phyloP scores from a whole-genome alignment of 2,329 filamentous ascomycete species.

The Aspergillus sp. region DNA sequence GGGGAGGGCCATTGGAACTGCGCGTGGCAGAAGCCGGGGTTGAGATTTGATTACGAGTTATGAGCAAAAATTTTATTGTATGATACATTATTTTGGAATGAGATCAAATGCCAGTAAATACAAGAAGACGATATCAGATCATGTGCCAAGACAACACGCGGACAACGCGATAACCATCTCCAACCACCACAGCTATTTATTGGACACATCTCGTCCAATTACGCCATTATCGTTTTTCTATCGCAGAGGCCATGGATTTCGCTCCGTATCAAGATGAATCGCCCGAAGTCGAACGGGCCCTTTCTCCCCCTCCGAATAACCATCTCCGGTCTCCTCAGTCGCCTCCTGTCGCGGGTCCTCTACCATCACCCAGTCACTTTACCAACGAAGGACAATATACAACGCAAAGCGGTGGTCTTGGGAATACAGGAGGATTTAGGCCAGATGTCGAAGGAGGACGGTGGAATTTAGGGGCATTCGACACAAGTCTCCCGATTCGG shows the following conservation, averaged over 20 bases:
- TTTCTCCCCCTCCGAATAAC: slow-evolving; percentile 60
- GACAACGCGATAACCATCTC: slow-evolving; percentile 2
- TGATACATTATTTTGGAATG: slow-evolving; percentile 12
- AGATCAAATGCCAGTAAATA: slow-evolving; percentile 13
- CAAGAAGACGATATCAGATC: slow-evolving; percentile 4
- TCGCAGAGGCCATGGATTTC: slow-evolving; percentile 65
- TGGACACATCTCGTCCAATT: not conserved
- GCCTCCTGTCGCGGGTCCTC: slow-evolving; percentile 39
- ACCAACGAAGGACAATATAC: slow-evolving; percentile 20
- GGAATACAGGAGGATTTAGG: slow-evolving; percentile 32
- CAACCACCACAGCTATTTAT: slow-evolving; percentile 2
- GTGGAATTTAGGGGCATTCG: slow-evolving; percentile 69
- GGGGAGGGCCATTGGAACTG: slow-evolving; percentile 29
- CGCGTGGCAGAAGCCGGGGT: slow-evolving; percentile 28
- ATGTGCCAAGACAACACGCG: slow-evolving; percentile 16
- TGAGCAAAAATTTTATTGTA: slow-evolving; percentile 9
- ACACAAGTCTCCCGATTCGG: slow-evolving; percentile 79
- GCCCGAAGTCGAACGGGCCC: slow-evolving; percentile 73
- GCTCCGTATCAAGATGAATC: slow-evolving; percentile 92
- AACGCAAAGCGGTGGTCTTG: slow-evolving; percentile 24
- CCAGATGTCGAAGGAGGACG: slow-evolving; percentile 45
- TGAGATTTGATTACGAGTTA: slow-evolving; percentile 7
- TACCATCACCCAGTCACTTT: slow-evolving; percentile 36
- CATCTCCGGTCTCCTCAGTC: slow-evolving; percentile 47
- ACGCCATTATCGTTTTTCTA: not conserved